Conservation (phyloP, 192 early-diverging fungal species). For the Thamnidium elegans region DNA sequence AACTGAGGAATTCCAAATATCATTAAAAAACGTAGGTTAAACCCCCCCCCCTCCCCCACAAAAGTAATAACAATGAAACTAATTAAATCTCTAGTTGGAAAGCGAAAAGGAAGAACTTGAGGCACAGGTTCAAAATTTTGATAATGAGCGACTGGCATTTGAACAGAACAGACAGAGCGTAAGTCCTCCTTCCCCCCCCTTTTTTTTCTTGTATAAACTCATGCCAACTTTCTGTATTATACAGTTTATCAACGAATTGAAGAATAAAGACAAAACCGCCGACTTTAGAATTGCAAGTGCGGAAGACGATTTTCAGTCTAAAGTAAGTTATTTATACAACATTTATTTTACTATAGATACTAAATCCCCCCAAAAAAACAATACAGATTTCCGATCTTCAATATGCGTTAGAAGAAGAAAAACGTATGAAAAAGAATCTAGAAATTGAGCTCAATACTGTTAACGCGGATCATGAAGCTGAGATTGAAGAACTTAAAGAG, state of each 20-base stretch:
- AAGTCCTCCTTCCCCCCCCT: not conserved
- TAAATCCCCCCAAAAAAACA: too few species aligned
- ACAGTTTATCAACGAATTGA: constrained; percentile 34
- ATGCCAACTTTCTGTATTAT: not conserved
- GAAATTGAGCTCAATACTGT: not conserved
- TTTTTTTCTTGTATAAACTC: too few species aligned
- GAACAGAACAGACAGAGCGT: constrained; percentile 18
- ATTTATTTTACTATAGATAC: too few species aligned
- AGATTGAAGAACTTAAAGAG: not conserved
- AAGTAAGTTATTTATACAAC: constrained; percentile 5
- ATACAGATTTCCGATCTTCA: constrained; percentile 5
- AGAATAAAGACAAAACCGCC: constrained; percentile 35
- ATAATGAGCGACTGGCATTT: not conserved
- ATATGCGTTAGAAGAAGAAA: not conserved
- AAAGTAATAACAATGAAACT: not conserved
- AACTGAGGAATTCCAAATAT: too few species aligned
- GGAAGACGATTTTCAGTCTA: constrained; percentile 27
- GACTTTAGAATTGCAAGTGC: constrained; percentile 35
- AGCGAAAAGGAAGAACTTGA: not conserved
- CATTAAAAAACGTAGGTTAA: not conserved
- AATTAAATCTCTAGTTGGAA: not conserved
- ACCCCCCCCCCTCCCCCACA: too few species aligned
- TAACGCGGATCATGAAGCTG: not conserved
- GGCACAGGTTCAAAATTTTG: not conserved
- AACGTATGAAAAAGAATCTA: not conserved